Percentiles rank a stretch among this genome's conserved stretches.
phyloP scores from a whole-genome alignment of 805 yeast genomes.

The Candida tammaniensis region DNA sequence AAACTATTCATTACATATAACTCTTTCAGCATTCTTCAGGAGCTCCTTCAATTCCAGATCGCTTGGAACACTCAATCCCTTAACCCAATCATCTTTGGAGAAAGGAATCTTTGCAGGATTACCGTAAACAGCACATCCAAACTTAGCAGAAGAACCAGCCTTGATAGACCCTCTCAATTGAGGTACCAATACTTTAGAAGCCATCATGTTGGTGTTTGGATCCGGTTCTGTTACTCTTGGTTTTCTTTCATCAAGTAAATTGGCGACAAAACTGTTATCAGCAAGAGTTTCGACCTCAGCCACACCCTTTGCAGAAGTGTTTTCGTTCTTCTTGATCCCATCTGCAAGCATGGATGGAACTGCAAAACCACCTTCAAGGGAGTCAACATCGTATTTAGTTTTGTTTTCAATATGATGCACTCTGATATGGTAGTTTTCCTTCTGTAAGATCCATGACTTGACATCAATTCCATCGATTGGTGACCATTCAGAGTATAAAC shows the following conservation, averaged over 20 bases:
- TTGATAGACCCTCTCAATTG: constrained; percentile 9
- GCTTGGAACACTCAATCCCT: not conserved
- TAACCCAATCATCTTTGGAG: not conserved
- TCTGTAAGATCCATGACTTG: constrained; percentile 10
- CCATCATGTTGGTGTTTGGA: constrained; percentile 11
- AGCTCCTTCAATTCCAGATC: not conserved
- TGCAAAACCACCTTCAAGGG: constrained; percentile 15
- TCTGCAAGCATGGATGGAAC: constrained; percentile 5
- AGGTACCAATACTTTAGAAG: constrained; percentile 8
- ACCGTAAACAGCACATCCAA: constrained; percentile 8
- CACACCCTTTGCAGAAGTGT: not conserved
- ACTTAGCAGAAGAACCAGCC: constrained; percentile 1
- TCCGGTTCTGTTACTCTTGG: constrained; percentile 8
- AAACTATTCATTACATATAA: not conserved
- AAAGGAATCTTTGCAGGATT: not conserved
- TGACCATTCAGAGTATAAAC: constrained; percentile 11
- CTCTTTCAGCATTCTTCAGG: not conserved
- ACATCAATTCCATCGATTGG: constrained; percentile 9
- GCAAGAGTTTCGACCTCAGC: not conserved
- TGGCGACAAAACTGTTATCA: constrained; percentile 4
- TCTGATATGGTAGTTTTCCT: constrained; percentile 10
- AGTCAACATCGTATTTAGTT: constrained; percentile 2
- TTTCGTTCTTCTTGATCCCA: not conserved
- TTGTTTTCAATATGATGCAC: constrained; percentile 11
- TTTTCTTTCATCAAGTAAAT: constrained; percentile 7